Evolutionary conservation across 805 yeast species (phyloP).

Genomic region (Saccharomycopsis guyanensis): DNA sequence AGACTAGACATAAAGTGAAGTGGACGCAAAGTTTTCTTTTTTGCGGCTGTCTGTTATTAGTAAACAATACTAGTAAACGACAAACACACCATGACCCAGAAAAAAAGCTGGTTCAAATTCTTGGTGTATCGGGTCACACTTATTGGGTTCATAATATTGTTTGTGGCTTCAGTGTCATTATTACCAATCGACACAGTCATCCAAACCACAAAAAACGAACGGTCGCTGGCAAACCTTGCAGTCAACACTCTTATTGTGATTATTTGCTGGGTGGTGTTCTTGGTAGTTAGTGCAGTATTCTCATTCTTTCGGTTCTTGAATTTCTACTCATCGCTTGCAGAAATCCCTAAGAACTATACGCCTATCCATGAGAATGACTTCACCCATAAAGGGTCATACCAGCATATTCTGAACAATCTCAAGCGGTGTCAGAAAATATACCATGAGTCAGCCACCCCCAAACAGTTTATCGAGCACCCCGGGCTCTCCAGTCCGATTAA

Average conservation of each 20-base stretch:
- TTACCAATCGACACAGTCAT: conserved; percentile 20
- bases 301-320: conserved; percentile 13
- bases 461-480: conserved; percentile 14
- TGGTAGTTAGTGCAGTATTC: conserved; percentile 8
- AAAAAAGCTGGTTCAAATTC: not conserved
- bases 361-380: conserved; percentile 19
- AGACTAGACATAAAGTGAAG: too few relatives aligned
- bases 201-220: conserved; percentile 17
- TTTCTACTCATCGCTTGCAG: conserved; percentile 12
- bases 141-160: conserved; percentile 12
- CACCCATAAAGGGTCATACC: not conserved
- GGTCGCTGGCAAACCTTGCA: conserved; percentile 15
- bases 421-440: conserved; percentile 17
- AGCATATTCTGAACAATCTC: conserved; percentile 12
- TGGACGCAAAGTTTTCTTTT: too few relatives aligned
- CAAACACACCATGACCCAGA: not conserved
- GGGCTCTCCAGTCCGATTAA: conserved; percentile 18
- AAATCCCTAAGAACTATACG: conserved; percentile 18
- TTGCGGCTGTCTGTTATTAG: too few relatives aligned
- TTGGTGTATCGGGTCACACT: conserved; percentile 1
- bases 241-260: conserved; percentile 17
- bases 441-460: conserved; percentile 9
- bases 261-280: conserved; percentile 17
- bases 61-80: too few relatives aligned
- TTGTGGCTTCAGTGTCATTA: conserved; percentile 12